Conservation (phyloP, 2,329 filamentous ascomycete genomes). For the Claviceps sp. region DNA sequence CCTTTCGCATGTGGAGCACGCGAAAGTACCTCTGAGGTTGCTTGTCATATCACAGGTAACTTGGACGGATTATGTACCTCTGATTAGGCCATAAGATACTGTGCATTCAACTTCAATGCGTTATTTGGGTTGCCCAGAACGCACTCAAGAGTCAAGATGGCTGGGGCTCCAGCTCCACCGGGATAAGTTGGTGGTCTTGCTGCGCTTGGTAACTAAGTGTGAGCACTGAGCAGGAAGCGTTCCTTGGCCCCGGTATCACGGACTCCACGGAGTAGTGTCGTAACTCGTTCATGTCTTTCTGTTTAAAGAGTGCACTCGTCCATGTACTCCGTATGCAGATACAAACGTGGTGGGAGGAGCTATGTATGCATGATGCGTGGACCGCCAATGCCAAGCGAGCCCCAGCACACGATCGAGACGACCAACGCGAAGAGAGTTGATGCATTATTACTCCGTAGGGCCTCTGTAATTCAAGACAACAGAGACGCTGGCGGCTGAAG, state of each 20-base stretch:
- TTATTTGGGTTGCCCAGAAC: background rate
- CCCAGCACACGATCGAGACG: background rate
- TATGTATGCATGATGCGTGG: too few species aligned
- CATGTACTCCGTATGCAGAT: background rate
- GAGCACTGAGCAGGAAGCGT: background rate
- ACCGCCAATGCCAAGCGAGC: background rate
- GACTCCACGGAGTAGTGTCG: background rate
- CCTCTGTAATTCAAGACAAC: background rate
- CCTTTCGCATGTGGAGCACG: too few species aligned
- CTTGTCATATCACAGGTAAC: too few species aligned
- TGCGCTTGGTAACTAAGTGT: too few species aligned
- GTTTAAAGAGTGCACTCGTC: background rate
- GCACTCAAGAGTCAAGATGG: background rate
- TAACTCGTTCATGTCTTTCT: background rate
- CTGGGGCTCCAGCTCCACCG: background rate
- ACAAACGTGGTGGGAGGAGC: background rate
- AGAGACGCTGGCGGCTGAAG: background rate
- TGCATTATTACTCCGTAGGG: background rate
- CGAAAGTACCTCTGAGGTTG: too few species aligned
- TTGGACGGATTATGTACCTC: too few species aligned
- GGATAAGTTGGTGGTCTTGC: background rate
- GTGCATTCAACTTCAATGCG: too few species aligned
- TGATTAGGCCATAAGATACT: too few species aligned
- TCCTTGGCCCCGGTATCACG: background rate
- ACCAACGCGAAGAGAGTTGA: conserved; percentile 1